Base-by-base conservation (phyloP, 495 filamentous ascomycete genomes). In the Daldinia caldariorum region DNA sequence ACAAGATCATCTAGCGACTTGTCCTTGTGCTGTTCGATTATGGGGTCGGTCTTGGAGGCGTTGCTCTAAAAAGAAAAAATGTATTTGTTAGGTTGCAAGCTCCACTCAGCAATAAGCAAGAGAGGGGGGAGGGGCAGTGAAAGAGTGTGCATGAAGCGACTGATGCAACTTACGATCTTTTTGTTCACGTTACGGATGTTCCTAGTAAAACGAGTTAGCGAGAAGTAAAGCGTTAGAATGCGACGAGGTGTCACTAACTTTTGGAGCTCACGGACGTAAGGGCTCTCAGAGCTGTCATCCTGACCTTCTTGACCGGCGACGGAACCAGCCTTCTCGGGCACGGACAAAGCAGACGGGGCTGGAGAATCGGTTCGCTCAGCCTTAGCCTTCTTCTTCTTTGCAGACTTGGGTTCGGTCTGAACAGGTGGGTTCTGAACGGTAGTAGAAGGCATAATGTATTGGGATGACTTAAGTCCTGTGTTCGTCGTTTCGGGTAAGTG, bases 1-100 rank as follows among this genome's bases (percentile, higher is more conserved):
- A 97, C 89, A 32, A 97, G 88, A n/a, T 95, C 88, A 59, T 97
- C 94, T 51, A 97, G 88, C 2, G 87, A 86, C 78, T 89, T 89
- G 72, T 79, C 87, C 32, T 88, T 86, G 81, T 97, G 89, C 76
- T 93, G 91, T 41, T 88, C 89, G 74, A 97, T 79, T 61, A 96
- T 87, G 50, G 84, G 70, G 67, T 97, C 93, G 65, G 93, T 90
- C 78, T 92, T 97, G 63, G 88, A 82, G 64, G 89, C 89, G 63
- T 90, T 88, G 73, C 89, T 87, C 93, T 97, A 72, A 41, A 41
- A 74, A 43, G 29, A 26, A 0, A 60, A 55, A 4, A 64, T 55
- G n/a, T 26, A 26, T 1, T 26, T 26, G 63, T 65, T 56, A 63
- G 67, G 58, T 51, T 51, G 61, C 31, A 39, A 29, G 31, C n/a